Evolutionary conservation across 805 yeast species (phyloP), one percentile per base, ranked within the genome.

Genomic region (Wickerhamomyces kurtzmanii): DNA sequence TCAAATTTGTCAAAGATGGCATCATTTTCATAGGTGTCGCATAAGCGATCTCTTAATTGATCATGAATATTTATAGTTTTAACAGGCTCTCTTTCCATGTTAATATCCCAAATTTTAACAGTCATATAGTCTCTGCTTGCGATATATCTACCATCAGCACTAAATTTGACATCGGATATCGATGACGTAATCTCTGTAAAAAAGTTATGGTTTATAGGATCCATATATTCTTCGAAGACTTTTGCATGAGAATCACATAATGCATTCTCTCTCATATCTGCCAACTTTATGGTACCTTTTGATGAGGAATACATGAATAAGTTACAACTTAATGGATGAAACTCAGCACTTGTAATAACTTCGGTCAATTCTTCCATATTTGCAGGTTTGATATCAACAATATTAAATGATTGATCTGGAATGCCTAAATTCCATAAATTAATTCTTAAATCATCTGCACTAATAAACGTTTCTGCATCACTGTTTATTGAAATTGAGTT

Each of bases 281-380:
- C 84, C 39, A 91, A 67, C 59, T 91, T 87, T 42, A 93, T 84
- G 23, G 94, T 83, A 32, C 98, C 99, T 55, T 89, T 91, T 29
- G 94, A 81, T 9, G 94, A 81, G 5, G 95, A 79, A 59, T 91
- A 89, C 86, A 89, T 86, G 57, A 91, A 89, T 45, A 82, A 61
- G 53, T 91, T 91, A 64, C 99, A 91, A 50, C 77, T 76, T 25
- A 63, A 58, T 11, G 99, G 98, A 55, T 93, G 97, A 62, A 91
- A 91, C 53, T 87, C 95, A 3, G 97, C 93, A 47, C 87, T 72
- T 12, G 99, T 91, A 39, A 91, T 89, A 29, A 91, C 98, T 56
- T 91, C 98, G 8, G 98, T 89, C 45, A 91, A 70, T 59, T 91
- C 99, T 62, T 91, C 99, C 98, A 91, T 93, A 56, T 86, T 86